Conservation (phyloP, 495 filamentous ascomycete genomes). For the Monascus purpureus region DNA sequence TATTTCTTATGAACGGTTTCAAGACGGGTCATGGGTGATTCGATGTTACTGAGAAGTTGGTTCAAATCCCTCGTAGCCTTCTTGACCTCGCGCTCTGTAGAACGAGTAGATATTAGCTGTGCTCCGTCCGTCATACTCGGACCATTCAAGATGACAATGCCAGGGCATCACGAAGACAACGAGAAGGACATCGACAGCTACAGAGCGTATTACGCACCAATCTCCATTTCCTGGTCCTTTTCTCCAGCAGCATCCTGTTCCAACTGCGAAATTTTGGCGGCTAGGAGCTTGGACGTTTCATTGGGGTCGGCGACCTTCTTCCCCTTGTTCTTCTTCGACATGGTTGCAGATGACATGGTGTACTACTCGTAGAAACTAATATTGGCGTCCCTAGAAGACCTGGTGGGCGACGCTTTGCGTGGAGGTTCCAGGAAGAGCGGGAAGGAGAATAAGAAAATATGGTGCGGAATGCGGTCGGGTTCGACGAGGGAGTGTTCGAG, state of each 20-base stretch:
- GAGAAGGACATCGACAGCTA: no score
- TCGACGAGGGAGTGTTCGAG: no score
- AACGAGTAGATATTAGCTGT: conserved; percentile 2
- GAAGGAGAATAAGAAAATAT: no score
- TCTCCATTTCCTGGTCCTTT: conserved; percentile 90
- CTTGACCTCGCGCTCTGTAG: conserved; percentile 67
- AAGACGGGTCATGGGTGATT: conserved; percentile 56
- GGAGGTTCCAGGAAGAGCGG: no score
- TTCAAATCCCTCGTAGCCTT: conserved; percentile 86
- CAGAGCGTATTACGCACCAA: no score
- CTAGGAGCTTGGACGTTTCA: conserved; percentile 79
- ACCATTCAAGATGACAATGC: no score
- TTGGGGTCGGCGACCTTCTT: conserved; percentile 65
- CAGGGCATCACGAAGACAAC: no score
- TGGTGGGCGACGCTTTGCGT: no score
- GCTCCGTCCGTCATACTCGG: no score
- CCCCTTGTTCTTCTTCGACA: conserved; percentile 55
- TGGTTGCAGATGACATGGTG: conserved; percentile 31
- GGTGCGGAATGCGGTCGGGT: no score
- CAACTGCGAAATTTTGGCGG: conserved; percentile 87
- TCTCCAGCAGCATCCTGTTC: conserved; percentile 86
- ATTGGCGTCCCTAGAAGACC: no score
- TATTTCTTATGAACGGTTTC: conserved; percentile 84
- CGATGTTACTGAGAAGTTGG: conserved; percentile 66
- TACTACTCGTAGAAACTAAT: no score